These are phyloP conservation scores for Candida vartiovaarae DNA, from an alignment of 805 yeast genomes.

Conservation along the genomic window DNA sequence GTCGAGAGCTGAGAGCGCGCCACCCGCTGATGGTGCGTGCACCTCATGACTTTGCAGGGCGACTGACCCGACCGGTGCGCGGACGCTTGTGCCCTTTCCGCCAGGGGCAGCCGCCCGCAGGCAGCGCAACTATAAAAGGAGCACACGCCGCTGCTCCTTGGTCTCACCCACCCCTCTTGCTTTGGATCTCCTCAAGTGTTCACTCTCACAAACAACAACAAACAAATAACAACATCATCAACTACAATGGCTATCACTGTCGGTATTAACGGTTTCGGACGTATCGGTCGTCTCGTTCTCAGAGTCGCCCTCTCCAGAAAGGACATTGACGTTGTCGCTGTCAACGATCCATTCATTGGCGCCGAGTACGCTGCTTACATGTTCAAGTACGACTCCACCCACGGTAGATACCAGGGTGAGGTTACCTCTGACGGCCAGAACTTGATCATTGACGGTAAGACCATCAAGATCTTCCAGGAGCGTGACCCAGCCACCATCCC, in stretches of 20 bases:
- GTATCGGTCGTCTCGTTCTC: conserved; percentile 85
- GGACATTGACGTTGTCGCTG: conserved; percentile 56
- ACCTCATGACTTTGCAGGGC: too few relatives aligned
- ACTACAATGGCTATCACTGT: conserved; percentile 41
- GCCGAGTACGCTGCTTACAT: conserved; percentile 66
- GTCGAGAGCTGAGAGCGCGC: too few relatives aligned
- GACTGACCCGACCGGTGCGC: too few relatives aligned
- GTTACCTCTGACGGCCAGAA: conserved; percentile 50
- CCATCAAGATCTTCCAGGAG: conserved; percentile 49
- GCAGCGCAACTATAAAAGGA: background rate
- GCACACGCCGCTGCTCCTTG: background rate
- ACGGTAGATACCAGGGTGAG: conserved; percentile 55
- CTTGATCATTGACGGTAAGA: conserved; percentile 43
- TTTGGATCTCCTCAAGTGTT: too few relatives aligned
- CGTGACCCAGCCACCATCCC: conserved; percentile 63
- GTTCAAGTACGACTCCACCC: conserved; percentile 72
- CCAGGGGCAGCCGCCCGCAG: too few relatives aligned
- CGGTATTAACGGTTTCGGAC: conserved; percentile 90
- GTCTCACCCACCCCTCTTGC: too few relatives aligned
- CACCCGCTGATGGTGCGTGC: too few relatives aligned
- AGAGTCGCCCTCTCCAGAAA: conserved; percentile 61
- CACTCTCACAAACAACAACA: background rate
- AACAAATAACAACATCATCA: background rate
- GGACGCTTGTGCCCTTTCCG: too few relatives aligned
- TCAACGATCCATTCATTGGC: conserved; percentile 65